phyloP scores from a whole-genome alignment of 202 grass and related monocot species.

The Setaria italica region DNA sequence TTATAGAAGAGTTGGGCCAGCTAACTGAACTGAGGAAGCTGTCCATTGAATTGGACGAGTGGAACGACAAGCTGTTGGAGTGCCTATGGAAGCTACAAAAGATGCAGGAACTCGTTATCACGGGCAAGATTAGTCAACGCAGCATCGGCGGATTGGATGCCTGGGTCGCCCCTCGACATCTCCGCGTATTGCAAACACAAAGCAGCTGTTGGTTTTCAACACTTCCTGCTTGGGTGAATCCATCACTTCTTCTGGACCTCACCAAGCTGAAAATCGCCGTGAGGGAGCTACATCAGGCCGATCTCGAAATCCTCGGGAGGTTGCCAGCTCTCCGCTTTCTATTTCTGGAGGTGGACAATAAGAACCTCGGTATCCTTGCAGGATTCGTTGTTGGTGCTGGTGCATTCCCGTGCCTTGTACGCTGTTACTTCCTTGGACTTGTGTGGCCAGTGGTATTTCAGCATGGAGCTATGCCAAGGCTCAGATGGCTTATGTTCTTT shows the following conservation, averaged over 20 bases:
- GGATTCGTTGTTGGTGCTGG: neutral
- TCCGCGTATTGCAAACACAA: neutral
- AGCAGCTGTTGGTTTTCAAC: neutral
- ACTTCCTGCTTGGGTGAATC: neutral
- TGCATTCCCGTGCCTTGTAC: neutral
- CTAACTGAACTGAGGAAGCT: neutral
- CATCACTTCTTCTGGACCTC: neutral
- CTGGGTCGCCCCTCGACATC: neutral
- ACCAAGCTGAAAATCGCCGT: rapidly evolving
- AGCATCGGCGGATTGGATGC: neutral
- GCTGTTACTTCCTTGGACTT: neutral
- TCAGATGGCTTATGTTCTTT: rapidly evolving
- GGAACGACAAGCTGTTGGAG: too few relatives aligned
- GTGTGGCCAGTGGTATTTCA: neutral
- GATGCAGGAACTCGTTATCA: neutral
- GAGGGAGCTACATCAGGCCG: neutral
- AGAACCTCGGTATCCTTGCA: neutral
- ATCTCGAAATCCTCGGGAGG: neutral
- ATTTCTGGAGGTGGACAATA: neutral
- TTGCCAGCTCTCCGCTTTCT: neutral
- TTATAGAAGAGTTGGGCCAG: neutral
- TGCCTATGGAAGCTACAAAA: neutral
- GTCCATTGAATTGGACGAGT: too few relatives aligned
- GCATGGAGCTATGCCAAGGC: neutral
- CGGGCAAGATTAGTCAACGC: rapidly evolving